These are phyloP conservation scores for Podaxis sp. DNA, from an alignment of 768 basidiomycete species.

Conservation along the genomic window DNA sequence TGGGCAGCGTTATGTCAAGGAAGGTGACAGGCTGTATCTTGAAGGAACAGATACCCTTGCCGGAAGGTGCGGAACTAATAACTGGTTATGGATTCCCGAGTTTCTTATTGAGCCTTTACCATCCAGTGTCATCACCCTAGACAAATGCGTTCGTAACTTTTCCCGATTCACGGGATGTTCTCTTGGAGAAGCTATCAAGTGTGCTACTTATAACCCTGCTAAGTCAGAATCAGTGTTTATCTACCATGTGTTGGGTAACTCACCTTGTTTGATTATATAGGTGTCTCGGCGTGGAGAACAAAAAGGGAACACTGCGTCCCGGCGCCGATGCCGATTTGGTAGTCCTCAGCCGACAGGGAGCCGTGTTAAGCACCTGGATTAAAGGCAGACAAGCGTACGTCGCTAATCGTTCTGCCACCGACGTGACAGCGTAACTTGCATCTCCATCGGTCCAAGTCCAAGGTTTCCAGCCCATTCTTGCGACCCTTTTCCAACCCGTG, in stretches of 20 bases:
- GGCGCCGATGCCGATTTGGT: slow-evolving; percentile 88
- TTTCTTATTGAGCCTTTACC: not conserved
- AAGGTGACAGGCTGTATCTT: slow-evolving; percentile 74
- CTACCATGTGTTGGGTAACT: not conserved
- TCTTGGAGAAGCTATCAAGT: slow-evolving; percentile 78
- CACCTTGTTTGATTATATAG: slow-evolving; percentile 27
- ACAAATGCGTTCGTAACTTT: slow-evolving; percentile 85
- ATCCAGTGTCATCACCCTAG: slow-evolving; percentile 70
- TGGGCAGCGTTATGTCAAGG: slow-evolving; percentile 73
- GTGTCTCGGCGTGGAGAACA: slow-evolving; percentile 72
- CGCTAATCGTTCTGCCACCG: slow-evolving; percentile 33
- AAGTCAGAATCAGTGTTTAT: slow-evolving; percentile 37
- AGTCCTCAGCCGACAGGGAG: slow-evolving; percentile 65
- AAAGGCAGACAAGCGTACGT: slow-evolving; percentile 61
- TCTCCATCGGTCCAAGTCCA: not conserved
- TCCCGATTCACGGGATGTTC: slow-evolving; percentile 80
- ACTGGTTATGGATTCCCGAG: not conserved
- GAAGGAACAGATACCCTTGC: slow-evolving; percentile 87
- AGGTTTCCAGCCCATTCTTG: not conserved
- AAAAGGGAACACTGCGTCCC: slow-evolving; percentile 74
- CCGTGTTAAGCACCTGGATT: slow-evolving; percentile 72
- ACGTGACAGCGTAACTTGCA: slow-evolving; percentile 6
- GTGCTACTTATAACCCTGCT: slow-evolving; percentile 83
- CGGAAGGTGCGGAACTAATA: slow-evolving; percentile 56
- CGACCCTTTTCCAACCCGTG: too few relatives aligned